Percentiles rank a stretch among this genome's conserved stretches.
Evolutionary conservation across 257 asterid genomes (phyloP).

Genomic region (Rehmannia glutinosa): DNA sequence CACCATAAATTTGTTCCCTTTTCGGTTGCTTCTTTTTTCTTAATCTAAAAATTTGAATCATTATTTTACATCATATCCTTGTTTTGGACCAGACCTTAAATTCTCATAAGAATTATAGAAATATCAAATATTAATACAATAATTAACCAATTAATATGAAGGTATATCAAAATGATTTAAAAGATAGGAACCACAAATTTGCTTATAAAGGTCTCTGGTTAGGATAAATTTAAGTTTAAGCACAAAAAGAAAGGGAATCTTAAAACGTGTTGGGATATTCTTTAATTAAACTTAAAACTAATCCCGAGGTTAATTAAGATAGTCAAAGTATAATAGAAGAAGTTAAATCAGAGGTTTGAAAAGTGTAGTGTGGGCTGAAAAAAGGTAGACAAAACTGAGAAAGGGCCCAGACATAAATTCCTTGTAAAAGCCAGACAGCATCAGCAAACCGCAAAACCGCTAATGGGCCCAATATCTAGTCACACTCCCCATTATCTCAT

Average conservation of each 20-base stretch:
- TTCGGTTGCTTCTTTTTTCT: background rate
- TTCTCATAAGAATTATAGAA: too few species aligned
- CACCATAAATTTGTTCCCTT: background rate
- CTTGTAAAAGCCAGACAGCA: slow-evolving; percentile 40
- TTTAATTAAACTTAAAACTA: too few species aligned
- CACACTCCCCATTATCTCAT: too few species aligned
- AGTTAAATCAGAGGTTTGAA: background rate
- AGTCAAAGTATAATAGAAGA: background rate
- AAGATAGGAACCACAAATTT: too few species aligned
- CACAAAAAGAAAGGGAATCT: too few species aligned
- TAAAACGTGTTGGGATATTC: too few species aligned
- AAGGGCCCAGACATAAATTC: slow-evolving; percentile 32
- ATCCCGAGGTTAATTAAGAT: too few species aligned
- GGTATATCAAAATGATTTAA: too few species aligned
- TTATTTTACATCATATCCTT: slow-evolving; percentile 8
- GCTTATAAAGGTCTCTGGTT: too few species aligned
- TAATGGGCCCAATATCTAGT: slow-evolving; percentile 26
- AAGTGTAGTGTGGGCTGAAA: background rate
- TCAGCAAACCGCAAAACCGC: slow-evolving; percentile 29
- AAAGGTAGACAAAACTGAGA: slow-evolving; percentile 24
- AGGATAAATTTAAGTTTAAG: too few species aligned
- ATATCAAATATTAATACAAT: too few species aligned
- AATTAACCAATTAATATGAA: too few species aligned
- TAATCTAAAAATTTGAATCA: slow-evolving; percentile 12
- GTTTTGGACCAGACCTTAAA: background rate